Evolutionary conservation across 1,284 basidiomycete genomes (phyloP), one percentile per base, ranked within the genome.

Genomic region (Heterobasidion parviporum): DNA sequence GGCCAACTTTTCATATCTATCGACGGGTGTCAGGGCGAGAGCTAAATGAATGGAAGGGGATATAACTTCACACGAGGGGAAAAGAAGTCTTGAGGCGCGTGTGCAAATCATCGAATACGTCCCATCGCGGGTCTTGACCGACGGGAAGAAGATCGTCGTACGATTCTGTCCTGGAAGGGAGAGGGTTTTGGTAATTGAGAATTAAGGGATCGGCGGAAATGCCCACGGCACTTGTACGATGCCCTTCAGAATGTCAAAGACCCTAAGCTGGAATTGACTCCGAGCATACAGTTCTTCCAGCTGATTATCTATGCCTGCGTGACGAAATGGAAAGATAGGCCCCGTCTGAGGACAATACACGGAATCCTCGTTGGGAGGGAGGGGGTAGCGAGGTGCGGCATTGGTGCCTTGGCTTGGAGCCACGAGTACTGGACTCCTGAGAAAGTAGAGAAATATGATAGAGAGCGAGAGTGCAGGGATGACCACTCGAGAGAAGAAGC

Each of bases 1-100:
- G 20, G 73, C 72, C 52, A 87, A 69, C n/a, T 69, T 74, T 46
- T 72, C 57, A 62, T 86, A 80, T n/a, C 82, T 83, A 51, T 10
- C 3, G 7, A 45, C n/a, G 44, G 18, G 18, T 10, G 18, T 48
- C 18, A 32, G 46, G 34, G 10, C 8, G 6, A 7, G 10, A 51
- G 9, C 10, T 15, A 9, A 10, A 38, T 34, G 10, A 15, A 48
- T 48, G 16, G 26, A 26, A 26, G 26, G 26, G 4, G 26, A 26
- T 26, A 48, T 33, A 41, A 33, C 50, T 74, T 59, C 61, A 80
- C 80, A 78, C 70, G 18, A 72, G 65, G 35, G 81, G 80, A 62
- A 81, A 83, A 2, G 71, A 68, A 6, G 58, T 56, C 16, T 64
- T 57, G 7, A 83, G 71, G 57, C 79, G 80, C 3, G 72, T 68